Base-by-base conservation (phyloP, 768 basidiomycete genomes). In the Hysterangium stoloniferum region DNA sequence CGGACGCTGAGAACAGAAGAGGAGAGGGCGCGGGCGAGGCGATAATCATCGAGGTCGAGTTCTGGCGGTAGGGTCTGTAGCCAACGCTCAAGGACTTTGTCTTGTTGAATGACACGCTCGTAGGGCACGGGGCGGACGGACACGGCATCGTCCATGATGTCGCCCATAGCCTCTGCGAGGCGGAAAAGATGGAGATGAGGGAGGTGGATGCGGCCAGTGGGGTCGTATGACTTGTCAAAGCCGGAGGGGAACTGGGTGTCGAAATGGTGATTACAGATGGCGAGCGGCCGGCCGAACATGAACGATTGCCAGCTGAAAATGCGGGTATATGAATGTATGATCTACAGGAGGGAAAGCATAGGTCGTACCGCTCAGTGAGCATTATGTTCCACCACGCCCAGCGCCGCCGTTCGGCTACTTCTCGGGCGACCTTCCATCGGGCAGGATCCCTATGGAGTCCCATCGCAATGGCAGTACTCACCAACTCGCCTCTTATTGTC, bases 311-410 rank as follows among this genome's bases (percentile, higher is more conserved):
- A 91, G 56, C 86, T 87, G 57, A 11, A 19, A 19, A 19, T 31
- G 6, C 40, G 9, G 17, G 20, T 12, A 20, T 15, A 11, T 15
- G n/a, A n/a, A n/a, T n/a, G n/a, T n/a, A n/a, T n/a, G n/a, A n/a
- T n/a, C n/a, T n/a, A 13, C 27, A 17, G 15, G 12, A 24, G 32
- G n/a, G 38, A 20, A 5, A 31, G n/a, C 48, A 17, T 4, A 19
- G 38, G 12, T 19, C 77, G 31, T 46, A 84, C 86, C 86, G 73
- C 68, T 90, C 88, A 28, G 89, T 72, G 46, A 87, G 70, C 32
- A 91, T 66, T 54, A 87, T 86, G 64, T 91, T 86, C 88, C 88
- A 91, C 88, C 88, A 91, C 6, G 86, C 85, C 88, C 88, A 90
- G 48, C 88, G 72, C 45, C 89, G 72, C 52, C 88, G 75, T 62